A percentile compares a stretch with the other conserved stretches of the same genome.
phyloP scores from a whole-genome alignment of 352 stramenopile genomes.

The Thalassiosira sp. region DNA sequence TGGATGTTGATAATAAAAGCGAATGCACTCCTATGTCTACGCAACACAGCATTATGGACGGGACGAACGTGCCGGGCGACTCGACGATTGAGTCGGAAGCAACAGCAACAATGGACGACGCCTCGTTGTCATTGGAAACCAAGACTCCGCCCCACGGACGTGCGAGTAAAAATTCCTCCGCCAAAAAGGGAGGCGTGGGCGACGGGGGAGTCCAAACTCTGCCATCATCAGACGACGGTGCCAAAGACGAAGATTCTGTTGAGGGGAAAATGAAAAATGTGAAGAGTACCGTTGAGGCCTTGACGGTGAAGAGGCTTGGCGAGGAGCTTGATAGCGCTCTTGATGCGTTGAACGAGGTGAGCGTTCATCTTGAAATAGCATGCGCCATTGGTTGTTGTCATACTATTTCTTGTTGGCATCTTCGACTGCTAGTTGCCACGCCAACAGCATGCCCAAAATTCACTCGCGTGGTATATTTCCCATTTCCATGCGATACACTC shows the following conservation, averaged over 20 bases:
- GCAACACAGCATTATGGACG: neutral
- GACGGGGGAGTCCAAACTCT: neutral
- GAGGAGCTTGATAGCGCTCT: constrained; percentile 16
- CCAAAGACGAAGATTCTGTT: constrained; percentile 4
- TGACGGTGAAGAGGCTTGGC: constrained; percentile 8
- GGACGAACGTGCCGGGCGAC: neutral
- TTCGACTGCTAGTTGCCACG: no score
- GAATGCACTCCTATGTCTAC: neutral
- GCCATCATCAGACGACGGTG: neutral
- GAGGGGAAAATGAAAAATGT: constrained; percentile 7
- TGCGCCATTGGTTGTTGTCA: no score
- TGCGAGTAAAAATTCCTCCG: neutral
- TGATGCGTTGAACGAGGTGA: constrained; percentile 30
- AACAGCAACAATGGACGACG: neutral
- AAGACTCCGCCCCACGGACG: neutral
- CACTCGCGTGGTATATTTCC: no score
- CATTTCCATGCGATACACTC: no score
- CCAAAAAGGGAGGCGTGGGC: neutral
- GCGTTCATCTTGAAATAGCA: no score
- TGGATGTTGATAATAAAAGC: neutral
- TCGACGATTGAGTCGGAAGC: neutral
- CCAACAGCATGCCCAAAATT: no score
- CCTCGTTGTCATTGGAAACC: constrained; percentile 9
- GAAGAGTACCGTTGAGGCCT: constrained; percentile 1
- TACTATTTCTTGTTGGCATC: no score